A percentile compares a stretch with the other conserved stretches of the same genome.
Evolutionary conservation across 495 filamentous ascomycete species (phyloP).

Genomic region (Xylaria palmicola): DNA sequence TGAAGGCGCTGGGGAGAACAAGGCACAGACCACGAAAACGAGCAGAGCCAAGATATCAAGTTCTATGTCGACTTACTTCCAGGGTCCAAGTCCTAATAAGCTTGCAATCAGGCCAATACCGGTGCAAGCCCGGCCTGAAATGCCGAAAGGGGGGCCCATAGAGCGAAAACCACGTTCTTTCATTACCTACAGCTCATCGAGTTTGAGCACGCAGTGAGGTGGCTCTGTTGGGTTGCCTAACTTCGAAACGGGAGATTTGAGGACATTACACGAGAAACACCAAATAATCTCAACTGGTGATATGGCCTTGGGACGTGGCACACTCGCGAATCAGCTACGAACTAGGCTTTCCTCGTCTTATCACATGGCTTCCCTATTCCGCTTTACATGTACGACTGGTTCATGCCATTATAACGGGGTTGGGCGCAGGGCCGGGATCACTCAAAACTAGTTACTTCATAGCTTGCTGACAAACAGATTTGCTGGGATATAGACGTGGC

Average conservation of each 20-base stretch:
- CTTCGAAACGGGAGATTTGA: background rate
- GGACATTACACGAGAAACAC: background rate
- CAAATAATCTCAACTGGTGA: background rate
- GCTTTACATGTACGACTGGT: background rate
- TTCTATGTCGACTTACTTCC: constrained; percentile 19
- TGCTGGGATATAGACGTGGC: background rate
- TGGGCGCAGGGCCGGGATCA: background rate
- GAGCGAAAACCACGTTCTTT: constrained; percentile 5
- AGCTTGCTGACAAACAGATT: background rate
- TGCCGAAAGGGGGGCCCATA: constrained; percentile 1
- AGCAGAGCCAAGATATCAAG: constrained; percentile 15
- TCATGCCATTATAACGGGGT: background rate
- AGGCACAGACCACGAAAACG: background rate
- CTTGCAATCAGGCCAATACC: background rate
- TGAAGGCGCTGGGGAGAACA: background rate
- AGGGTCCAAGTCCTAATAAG: background rate
- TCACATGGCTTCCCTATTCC: background rate
- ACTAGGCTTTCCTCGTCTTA: background rate
- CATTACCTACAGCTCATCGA: background rate
- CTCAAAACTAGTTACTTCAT: background rate
- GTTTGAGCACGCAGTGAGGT: background rate
- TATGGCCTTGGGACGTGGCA: background rate
- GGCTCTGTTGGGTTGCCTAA: background rate
- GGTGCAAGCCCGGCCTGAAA: background rate
- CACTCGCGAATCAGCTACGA: background rate